Conservation (phyloP, 179 eudicot genomes). For the Actinidia arguta region DNA sequence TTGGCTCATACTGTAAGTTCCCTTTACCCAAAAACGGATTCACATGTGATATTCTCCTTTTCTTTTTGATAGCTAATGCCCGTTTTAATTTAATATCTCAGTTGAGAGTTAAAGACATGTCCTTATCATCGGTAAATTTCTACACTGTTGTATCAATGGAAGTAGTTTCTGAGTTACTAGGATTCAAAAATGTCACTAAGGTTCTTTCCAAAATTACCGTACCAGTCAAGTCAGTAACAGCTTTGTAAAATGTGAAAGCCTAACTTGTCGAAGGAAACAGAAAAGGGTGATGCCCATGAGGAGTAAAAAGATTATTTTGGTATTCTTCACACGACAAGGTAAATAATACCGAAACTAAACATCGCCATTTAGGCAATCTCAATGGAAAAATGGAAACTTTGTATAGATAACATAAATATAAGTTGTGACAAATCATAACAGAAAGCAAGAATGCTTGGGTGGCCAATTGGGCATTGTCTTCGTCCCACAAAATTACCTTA, state of each 20-base stretch:
- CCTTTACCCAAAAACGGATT: not conserved
- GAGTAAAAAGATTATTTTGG: not conserved
- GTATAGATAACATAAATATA: not conserved
- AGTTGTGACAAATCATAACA: not conserved
- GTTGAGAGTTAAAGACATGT: not conserved
- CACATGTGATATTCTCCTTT: not conserved
- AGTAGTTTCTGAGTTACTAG: not conserved
- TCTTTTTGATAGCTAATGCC: not conserved
- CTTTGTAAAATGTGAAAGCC: not conserved
- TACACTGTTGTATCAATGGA: not conserved
- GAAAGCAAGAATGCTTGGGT: no score
- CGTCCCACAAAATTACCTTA: no score
- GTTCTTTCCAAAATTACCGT: not conserved
- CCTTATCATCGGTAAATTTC: not conserved
- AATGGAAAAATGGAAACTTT: not conserved
- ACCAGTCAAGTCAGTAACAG: not conserved
- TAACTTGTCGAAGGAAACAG: not conserved
- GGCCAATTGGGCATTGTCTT: no score
- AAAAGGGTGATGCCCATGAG: not conserved
- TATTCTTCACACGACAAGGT: not conserved
- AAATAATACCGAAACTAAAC: not conserved
- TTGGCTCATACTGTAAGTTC: conserved; percentile 60
- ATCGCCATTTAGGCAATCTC: not conserved
- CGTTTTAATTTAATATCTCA: not conserved
- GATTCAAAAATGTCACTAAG: not conserved